Percentiles rank a stretch among this genome's conserved stretches.
Evolutionary conservation across 1,284 basidiomycete genomes (phyloP).

Genomic region (Rhodotorula sp.): DNA sequence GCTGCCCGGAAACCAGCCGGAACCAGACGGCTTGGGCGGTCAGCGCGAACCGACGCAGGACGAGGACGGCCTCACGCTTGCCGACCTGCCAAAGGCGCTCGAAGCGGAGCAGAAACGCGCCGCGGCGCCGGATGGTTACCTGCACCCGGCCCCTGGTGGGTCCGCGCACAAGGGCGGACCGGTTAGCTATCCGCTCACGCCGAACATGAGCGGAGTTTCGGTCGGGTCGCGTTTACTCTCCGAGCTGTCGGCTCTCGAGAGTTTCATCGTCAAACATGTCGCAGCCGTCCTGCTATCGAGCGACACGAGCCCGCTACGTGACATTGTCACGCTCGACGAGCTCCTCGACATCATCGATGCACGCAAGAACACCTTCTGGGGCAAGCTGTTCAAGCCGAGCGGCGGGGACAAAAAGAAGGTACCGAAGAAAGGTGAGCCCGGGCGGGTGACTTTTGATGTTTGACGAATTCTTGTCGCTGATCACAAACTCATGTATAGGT

Average conservation of each 20-base stretch:
- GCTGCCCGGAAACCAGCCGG: not conserved
- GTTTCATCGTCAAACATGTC: conserved; percentile 87
- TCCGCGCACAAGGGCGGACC: not conserved
- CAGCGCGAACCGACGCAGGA: conserved; percentile 45
- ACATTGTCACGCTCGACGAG: conserved; percentile 65
- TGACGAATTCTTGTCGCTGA: not conserved
- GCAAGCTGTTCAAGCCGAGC: conserved; percentile 84
- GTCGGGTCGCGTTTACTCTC: conserved; percentile 60
- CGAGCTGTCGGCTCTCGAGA: conserved; percentile 77
- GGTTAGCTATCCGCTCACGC: not conserved
- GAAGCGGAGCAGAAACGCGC: conserved; percentile 80
- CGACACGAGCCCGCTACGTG: conserved; percentile 62
- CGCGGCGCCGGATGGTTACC: conserved; percentile 55
- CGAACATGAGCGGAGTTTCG: not conserved
- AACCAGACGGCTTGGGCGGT: conserved; percentile 27
- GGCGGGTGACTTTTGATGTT: conserved; percentile 34
- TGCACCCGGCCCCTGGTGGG: conserved; percentile 48
- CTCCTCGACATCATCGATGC: conserved; percentile 87
- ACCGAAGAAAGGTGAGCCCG: conserved; percentile 68
- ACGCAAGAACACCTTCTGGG: conserved; percentile 95
- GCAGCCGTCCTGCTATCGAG: conserved; percentile 73
- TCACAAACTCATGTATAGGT: conserved; percentile 51
- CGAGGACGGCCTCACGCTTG: conserved; percentile 86
- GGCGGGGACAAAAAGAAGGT: conserved; percentile 71
- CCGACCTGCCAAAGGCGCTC: conserved; percentile 92